phyloP scores from a whole-genome alignment of 2,329 filamentous ascomycete species.

The Aspergillus novofumigatus region DNA sequence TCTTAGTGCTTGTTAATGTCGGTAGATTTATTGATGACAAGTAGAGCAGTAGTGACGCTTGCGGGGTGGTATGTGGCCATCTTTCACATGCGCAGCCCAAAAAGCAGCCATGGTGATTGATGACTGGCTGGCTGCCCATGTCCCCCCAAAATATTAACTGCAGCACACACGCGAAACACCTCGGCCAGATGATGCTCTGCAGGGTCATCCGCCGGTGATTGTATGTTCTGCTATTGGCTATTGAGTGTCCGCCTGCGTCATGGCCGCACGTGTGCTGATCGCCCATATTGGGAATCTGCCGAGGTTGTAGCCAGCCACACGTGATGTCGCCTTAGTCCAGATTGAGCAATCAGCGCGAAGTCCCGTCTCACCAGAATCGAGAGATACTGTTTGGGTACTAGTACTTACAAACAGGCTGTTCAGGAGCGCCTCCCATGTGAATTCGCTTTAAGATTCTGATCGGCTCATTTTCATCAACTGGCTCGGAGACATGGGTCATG shows the following conservation, averaged over 20 bases:
- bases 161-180: background rate
- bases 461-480: background rate
- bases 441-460: background rate
- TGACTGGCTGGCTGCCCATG: background rate
- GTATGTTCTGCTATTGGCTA: conserved; percentile 15
- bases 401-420: background rate
- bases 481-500: background rate
- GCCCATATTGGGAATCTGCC: conserved; percentile 4
- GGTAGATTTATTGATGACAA: background rate
- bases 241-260: conserved; percentile 10
- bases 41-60: background rate
- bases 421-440: background rate
- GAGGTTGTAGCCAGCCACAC: background rate
- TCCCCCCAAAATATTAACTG: background rate
- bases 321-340: background rate
- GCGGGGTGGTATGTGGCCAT: background rate
- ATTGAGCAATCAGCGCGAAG: background rate
- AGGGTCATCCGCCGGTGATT: background rate
- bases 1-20: background rate
- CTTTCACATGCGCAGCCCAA: background rate
- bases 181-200: background rate
- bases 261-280: background rate
- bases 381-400: no score
- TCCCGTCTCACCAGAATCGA: background rate
- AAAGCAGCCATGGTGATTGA: background rate